Evolutionary conservation across 1,284 basidiomycete species (phyloP), one percentile per base, ranked within the genome.

Genomic region (Tilletia walkeri): DNA sequence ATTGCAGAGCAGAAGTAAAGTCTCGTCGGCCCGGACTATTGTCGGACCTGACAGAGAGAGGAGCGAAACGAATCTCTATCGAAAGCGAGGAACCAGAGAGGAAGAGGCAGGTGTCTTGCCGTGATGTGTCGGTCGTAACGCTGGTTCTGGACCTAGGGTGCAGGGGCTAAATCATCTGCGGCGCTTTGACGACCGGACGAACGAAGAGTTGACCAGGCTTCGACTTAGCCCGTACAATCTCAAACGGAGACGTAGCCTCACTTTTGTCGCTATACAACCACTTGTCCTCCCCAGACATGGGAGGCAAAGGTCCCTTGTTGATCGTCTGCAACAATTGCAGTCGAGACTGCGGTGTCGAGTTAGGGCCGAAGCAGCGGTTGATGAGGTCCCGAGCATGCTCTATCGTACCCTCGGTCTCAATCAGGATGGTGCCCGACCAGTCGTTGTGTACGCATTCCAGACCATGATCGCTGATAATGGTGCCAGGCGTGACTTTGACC

Each of bases 341-440:
- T 18, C 50, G 50, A 18, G 50, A 10, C 56, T 61, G 24, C 14
- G 3, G 56, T 34, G 56, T 34, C 38, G 56, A 34, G 2, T 34
- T 39, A 4, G 56, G 56, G 6, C 56, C 56, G 30, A 39, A 34
- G 56, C 80, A 82, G 16, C 81, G 67, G 24, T 65, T 66, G 12
- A 82, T 73, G 20, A 82, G 66, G 49, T 76, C 78, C 59, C 76
- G 78, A 6, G 80, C 81, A 49, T 80, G 76, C 69, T 83, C 82
- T 2, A 79, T 69, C 7, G 81, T 83, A 39, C 82, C 80, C 53
- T 84, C 80, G 7, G 76, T 76, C 67, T 81, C 81, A 56, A 83
- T 75, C 38, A 80, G 72, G 6, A 83, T 66, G 38, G 71, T 75
- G 18, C 78, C 78, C 36, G 47, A 50, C 73, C 65, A 74, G n/a